Evolutionary conservation across 768 basidiomycete genomes (phyloP).

Genomic region (Suillus cothurnatus): DNA sequence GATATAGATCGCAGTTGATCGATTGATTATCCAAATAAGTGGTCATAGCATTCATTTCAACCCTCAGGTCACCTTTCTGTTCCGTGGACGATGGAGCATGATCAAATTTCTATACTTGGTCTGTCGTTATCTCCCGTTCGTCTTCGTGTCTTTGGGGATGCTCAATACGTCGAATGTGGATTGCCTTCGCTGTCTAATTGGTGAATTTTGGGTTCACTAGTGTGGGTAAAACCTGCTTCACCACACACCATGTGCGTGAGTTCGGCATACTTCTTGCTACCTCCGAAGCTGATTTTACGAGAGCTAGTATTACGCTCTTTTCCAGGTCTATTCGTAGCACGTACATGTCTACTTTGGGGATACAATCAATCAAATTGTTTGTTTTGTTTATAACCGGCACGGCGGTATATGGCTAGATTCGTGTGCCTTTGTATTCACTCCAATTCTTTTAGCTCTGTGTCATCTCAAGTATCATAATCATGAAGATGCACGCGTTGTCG

Average conservation of each 20-base stretch:
- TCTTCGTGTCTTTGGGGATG: background rate
- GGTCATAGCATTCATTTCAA: background rate
- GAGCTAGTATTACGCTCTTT: background rate
- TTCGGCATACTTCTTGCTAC: no score
- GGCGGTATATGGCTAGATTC: background rate
- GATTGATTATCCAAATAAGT: background rate
- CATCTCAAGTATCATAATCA: background rate
- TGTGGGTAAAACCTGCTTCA: background rate
- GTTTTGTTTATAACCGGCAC: background rate
- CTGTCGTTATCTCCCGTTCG: background rate
- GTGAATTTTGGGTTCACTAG: background rate
- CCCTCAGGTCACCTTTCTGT: background rate
- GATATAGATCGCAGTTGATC: background rate
- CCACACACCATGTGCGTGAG: background rate
- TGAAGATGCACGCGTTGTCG: background rate
- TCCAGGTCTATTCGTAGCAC: background rate
- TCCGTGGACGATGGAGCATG: background rate
- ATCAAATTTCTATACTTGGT: background rate
- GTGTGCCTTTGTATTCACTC: background rate
- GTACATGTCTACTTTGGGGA: background rate
- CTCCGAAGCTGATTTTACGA: background rate
- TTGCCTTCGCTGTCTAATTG: background rate
- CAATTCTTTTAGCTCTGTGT: background rate
- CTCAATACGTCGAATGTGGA: background rate
- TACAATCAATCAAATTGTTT: background rate